Evolutionary conservation across 1,139 yeast species (phyloP), one percentile per base, ranked within the genome.

Genomic region (Sugiyamaella pinicola): DNA sequence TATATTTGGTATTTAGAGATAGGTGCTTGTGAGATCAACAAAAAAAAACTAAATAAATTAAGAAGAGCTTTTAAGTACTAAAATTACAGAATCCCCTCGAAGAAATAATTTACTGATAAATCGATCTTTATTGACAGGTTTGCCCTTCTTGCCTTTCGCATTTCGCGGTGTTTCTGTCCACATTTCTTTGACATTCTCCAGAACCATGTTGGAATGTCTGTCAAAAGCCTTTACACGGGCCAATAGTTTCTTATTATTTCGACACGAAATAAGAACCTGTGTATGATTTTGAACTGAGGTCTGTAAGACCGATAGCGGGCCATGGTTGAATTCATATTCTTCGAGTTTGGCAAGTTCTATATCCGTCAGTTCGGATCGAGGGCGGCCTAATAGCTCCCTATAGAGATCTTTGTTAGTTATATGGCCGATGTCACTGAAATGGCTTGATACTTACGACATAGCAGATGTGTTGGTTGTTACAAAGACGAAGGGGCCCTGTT

Each of bases 211-310:
- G 58, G 96, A 86, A 70, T 93, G 99, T 65, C 97, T 83, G 68
- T 93, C 99, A 68, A 90, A 95, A 0, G 98, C 98, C 66, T 87
- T 87, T 48, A 93, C 95, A 61, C 87, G 82, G 1, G 93, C 97
- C 26, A 93, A 79, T 44, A 93, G 77, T 70, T 93, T 93, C 66
- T 90, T 96, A 70, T 91, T 91, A 69, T 93, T 93, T 64, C 99
- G 80, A 59, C 96, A 82, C 24, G 96, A 88, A 61, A 93, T 87
- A 54, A 93, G 81, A 3, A 95, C 88, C 24, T 91, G 90, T 1
- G 85, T 78, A 55, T 82, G 84, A 57, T 83, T 79, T 59, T 83
- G 79, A 40, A 89, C 86, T 0, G 98, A 91, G 51, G 83, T 82
- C 61, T 89, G 88, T 22, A 93, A 78, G 33, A 93, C 77, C 2